Percentiles rank a stretch among this genome's conserved stretches.
These are phyloP conservation scores for Yamadazyma sp. DNA, from an alignment of 1,139 yeast species.

Conservation along the genomic window DNA sequence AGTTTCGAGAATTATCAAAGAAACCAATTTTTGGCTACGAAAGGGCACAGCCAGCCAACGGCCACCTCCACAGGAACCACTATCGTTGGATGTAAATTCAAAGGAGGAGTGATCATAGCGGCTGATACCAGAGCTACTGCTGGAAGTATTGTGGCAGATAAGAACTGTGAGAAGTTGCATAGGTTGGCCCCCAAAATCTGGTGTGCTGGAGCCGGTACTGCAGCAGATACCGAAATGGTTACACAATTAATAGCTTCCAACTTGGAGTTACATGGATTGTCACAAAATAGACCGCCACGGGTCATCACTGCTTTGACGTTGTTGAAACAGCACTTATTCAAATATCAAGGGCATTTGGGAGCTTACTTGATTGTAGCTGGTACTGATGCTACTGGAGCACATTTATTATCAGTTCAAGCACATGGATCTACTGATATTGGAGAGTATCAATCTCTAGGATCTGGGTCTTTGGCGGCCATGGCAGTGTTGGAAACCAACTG, in stretches of 20 bases:
- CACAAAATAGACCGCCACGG: constrained; percentile 83
- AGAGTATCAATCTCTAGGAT: constrained; percentile 86
- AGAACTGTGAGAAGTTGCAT: constrained; percentile 95
- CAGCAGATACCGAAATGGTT: constrained; percentile 98
- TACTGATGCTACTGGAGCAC: constrained; percentile 94
- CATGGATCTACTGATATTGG: constrained; percentile 98
- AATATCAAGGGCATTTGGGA: constrained; percentile 95
- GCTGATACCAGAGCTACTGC: constrained; percentile 98
- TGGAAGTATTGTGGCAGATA: constrained; percentile 95
- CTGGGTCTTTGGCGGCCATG: constrained; percentile 99
- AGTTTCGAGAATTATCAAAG: constrained; percentile 92
- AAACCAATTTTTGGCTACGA: constrained; percentile 67
- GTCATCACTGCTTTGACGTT: constrained; percentile 92
- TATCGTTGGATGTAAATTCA: constrained; percentile 90
- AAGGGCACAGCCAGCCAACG: constrained; percentile 75
- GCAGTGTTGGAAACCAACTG: constrained; percentile 90
- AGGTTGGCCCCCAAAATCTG: constrained; percentile 89
- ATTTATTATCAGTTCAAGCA: constrained; percentile 89
- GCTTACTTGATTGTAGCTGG: constrained; percentile 98
- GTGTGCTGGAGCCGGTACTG: constrained; percentile 99
- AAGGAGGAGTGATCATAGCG: constrained; percentile 94
- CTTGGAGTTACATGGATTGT: constrained; percentile 82
- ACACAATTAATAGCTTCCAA: constrained; percentile 91
- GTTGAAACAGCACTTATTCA: constrained; percentile 92
- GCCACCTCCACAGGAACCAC: constrained; percentile 99